A percentile compares a stretch with the other conserved stretches of the same genome.
Evolutionary conservation across 345 rosid genomes (phyloP).

Genomic region (Rhodamnia rubescens): DNA sequence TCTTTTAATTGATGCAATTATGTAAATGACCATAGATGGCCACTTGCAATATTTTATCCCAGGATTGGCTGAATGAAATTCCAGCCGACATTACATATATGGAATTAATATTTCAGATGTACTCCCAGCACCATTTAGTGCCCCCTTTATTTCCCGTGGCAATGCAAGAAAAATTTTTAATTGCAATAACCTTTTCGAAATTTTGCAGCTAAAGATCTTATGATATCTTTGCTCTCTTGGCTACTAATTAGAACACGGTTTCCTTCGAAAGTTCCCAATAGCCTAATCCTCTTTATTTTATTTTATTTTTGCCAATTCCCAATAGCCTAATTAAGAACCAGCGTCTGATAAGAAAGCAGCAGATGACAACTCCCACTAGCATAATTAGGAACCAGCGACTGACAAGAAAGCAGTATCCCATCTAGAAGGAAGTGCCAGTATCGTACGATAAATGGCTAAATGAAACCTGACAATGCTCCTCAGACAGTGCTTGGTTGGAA

Average conservation of each 20-base stretch:
- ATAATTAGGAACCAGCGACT: neutral
- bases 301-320: neutral
- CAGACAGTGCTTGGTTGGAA: constrained; percentile 44
- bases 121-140: neutral
- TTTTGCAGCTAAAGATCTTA: neutral
- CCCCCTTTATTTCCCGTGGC: neutral
- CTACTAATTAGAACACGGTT: neutral
- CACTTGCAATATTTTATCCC: neutral
- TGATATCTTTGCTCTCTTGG: neutral
- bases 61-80: neutral
- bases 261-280: neutral
- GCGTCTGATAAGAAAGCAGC: neutral
- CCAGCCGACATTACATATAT: neutral
- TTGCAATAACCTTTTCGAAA: neutral
- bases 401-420: neutral
- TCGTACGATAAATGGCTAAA: neutral
- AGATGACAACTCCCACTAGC: neutral
- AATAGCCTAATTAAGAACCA: neutral
- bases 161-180: neutral
- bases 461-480: constrained; percentile 71
- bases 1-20: neutral
- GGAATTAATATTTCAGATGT: neutral
- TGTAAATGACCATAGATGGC: neutral
- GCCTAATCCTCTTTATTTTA: neutral
- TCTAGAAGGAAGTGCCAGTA: neutral